phyloP scores from a whole-genome alignment of 1,284 basidiomycete genomes.

The Ustilago curta region DNA sequence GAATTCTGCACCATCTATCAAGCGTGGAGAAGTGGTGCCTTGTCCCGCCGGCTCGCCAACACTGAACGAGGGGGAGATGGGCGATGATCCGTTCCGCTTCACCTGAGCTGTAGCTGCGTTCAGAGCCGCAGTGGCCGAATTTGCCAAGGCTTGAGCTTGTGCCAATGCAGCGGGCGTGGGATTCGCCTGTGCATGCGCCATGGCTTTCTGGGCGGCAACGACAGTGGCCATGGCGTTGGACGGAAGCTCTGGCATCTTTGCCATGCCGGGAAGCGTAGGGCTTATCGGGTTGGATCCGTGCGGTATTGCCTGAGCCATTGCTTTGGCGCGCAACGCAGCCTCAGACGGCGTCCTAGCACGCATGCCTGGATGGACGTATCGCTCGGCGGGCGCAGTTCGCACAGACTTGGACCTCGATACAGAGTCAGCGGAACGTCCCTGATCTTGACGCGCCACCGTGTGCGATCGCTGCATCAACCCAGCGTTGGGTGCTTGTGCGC shows the following conservation, averaged over 20 bases:
- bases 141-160: conserved; percentile 47
- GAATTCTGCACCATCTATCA: conserved; percentile 14
- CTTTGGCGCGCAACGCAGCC: conserved; percentile 45
- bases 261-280: conserved; percentile 11
- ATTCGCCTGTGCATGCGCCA: conserved; percentile 43
- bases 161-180: conserved; percentile 35
- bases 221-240: conserved; percentile 39
- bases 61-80: conserved; percentile 30
- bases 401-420: conserved; percentile 42
- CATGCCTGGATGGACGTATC: conserved; percentile 37
- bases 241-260: conserved; percentile 41
- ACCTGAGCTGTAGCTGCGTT: conserved; percentile 41
- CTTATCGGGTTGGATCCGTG: conserved; percentile 21
- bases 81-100: conserved; percentile 22
- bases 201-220: conserved; percentile 44
- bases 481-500: conserved; percentile 25
- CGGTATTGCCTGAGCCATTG: conserved; percentile 35
- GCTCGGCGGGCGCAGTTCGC: conserved; percentile 30
- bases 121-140: conserved; percentile 42
- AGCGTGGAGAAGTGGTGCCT: conserved; percentile 18
- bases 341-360: conserved; percentile 43
- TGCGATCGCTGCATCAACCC: conserved; percentile 37
- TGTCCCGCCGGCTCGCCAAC: conserved; percentile 24
- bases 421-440: conserved; percentile 8
- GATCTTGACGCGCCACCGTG: conserved; percentile 35